Percentiles rank a stretch among this genome's conserved stretches.
phyloP scores from a whole-genome alignment of 2,329 filamentous ascomycete species.

The Nothomitra cinnamomea region DNA sequence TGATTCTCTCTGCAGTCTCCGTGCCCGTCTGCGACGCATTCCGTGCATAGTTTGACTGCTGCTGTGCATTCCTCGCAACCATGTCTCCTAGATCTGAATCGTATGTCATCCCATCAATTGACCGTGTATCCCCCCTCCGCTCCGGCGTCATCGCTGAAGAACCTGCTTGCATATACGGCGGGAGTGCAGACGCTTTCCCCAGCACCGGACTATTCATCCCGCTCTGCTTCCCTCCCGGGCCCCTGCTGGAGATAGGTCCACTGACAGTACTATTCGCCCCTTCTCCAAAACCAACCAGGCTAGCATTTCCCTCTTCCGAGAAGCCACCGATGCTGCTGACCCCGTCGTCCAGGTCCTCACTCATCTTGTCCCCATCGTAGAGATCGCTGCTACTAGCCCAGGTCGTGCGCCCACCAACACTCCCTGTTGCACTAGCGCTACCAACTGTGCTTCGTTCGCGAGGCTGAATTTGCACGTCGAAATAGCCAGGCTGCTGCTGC shows the following conservation, averaged over 20 bases:
- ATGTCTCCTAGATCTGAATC: slow-evolving; percentile 46
- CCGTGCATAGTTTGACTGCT: background rate
- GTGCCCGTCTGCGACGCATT: slow-evolving; percentile 15
- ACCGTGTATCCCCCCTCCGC: slow-evolving; percentile 38
- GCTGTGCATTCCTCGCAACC: slow-evolving; percentile 37
- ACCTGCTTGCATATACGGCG: slow-evolving; percentile 18
- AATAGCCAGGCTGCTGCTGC: slow-evolving; percentile 50
- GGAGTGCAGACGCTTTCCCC: background rate
- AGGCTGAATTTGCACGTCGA: slow-evolving; percentile 54
- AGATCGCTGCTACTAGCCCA: slow-evolving; percentile 51
- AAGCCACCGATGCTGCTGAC: slow-evolving; percentile 56
- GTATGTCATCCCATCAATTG: slow-evolving; percentile 51
- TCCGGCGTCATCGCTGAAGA: slow-evolving; percentile 32
- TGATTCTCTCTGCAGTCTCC: slow-evolving; percentile 47
- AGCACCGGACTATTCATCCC: slow-evolving; percentile 15
- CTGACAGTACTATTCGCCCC: slow-evolving; percentile 74
- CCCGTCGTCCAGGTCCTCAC: slow-evolving; percentile 45
- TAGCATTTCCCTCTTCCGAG: slow-evolving; percentile 71
- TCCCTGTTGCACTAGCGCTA: slow-evolving; percentile 74
- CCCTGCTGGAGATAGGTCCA: slow-evolving; percentile 43
- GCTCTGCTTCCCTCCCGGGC: slow-evolving; percentile 21
- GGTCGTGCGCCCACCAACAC: slow-evolving; percentile 48
- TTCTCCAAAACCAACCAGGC: slow-evolving; percentile 81
- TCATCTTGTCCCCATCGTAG: slow-evolving; percentile 49
- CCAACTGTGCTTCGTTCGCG: slow-evolving; percentile 80